Base-by-base conservation (phyloP, 495 filamentous ascomycete genomes). In the Annulohypoxylon maeteangense region DNA sequence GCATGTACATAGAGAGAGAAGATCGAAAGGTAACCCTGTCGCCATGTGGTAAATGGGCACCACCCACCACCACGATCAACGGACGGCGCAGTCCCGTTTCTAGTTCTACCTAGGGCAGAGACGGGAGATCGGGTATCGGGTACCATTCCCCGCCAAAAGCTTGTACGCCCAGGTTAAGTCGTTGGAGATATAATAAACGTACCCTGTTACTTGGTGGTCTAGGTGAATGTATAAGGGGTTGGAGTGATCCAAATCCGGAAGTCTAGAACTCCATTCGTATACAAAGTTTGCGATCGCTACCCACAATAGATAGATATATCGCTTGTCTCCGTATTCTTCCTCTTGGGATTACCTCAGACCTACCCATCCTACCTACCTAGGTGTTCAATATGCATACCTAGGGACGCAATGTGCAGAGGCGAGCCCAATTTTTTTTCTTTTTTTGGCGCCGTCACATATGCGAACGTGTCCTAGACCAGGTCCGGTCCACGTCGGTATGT, bases 51-150 rank as follows among this genome's bases (percentile, higher is more conserved):
- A 70, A 57, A 42, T 47, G 51, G 27, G 50, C 63, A 65, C 50
- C 50, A 64, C 56, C 45, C 64, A 42, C 61, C 65, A 51, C 61
- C 53, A 62, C 57, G 48, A 62, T 55, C 65, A 68, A 64, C 70
- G 70, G 65, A 72, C 70, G 70, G 70, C 70, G 60, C 65, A 68
- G 56, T 72, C 70, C 70, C 70, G 65, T 72, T 61, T 63, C 70
- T 65, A 68, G 64, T 67, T 59, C 47, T 40, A 14, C 12, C 36
- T 56, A 68, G 60, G 54, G 58, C 51, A 63, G 69, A 62, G 38
- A 64, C 58, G 65, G 70, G 59, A 72, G 55, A 68, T 72, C 69
- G 69, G 69, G 70, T 72, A 72, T 72, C 70, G 65, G 50, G 55
- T 55, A 36, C 53, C 57, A 51, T 51, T 59, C 70, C 60, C 65